phyloP scores from a whole-genome alignment of 805 yeast genomes.

The Candida yuanshanica region DNA sequence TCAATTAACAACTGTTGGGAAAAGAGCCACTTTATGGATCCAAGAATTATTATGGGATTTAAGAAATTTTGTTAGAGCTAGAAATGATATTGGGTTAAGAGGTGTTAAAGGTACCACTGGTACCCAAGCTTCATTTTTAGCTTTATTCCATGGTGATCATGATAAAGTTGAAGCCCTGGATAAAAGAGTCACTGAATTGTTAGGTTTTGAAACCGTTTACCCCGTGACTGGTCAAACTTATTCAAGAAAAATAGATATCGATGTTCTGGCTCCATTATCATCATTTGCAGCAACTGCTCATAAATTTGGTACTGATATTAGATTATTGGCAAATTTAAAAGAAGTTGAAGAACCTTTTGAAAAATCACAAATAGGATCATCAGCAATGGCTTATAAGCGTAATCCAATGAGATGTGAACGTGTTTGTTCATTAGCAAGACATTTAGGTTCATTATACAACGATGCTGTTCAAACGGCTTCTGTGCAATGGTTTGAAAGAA shows the following conservation, averaged over 20 bases:
- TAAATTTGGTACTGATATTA: constrained; percentile 95
- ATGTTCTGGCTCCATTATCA: constrained; percentile 85
- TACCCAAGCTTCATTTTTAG: constrained; percentile 93
- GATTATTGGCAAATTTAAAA: constrained; percentile 92
- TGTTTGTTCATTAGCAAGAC: constrained; percentile 97
- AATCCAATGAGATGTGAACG: constrained; percentile 99
- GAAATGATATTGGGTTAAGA: constrained; percentile 92
- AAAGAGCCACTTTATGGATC: constrained; percentile 95
- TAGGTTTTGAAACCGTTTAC: constrained; percentile 92
- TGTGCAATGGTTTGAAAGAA: constrained; percentile 99
- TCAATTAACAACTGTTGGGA: constrained; percentile 96
- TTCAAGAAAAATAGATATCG: constrained; percentile 96
- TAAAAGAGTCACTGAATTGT: constrained; percentile 83
- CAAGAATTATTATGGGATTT: constrained; percentile 98
- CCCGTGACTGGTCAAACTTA: constrained; percentile 99
- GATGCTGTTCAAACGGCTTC: constrained; percentile 97
- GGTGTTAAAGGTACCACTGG: constrained; percentile 99
- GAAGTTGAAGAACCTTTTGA: constrained; percentile 98
- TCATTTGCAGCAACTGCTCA: constrained; percentile 95
- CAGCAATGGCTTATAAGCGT: constrained; percentile 99
- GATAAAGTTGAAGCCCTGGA: constrained; percentile 93
- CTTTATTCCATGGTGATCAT: constrained; percentile 94
- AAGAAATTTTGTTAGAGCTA: constrained; percentile 91
- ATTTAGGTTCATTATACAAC: constrained; percentile 81
- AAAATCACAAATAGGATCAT: constrained; percentile 95